phyloP scores from a whole-genome alignment of 495 filamentous ascomycete species.

The Penicillium waksmanii region DNA sequence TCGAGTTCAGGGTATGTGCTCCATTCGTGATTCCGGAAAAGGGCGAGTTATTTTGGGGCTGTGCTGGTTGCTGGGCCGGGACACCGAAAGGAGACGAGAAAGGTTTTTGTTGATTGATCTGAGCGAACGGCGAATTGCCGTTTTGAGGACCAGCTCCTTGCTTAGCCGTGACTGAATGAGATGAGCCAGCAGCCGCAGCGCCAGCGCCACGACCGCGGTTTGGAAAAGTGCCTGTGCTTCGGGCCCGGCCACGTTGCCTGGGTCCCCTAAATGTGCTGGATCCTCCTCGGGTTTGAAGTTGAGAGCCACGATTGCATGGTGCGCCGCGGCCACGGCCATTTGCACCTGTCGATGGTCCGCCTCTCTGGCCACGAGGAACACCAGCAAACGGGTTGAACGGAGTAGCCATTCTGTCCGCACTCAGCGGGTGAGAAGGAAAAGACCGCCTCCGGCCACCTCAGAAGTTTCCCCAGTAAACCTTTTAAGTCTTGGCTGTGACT shows the following conservation, averaged over 20 bases:
- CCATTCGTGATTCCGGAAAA: conserved; percentile 27
- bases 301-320: conserved; percentile 19
- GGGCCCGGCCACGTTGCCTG: conserved; percentile 32
- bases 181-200: conserved; percentile 16
- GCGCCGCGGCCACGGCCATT: conserved; percentile 37
- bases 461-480: neutral
- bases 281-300: conserved; percentile 28
- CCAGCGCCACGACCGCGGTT: conserved; percentile 25
- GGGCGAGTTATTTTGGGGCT: conserved; percentile 16
- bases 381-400: conserved; percentile 40
- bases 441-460: conserved; percentile 15
- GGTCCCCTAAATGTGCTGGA: conserved; percentile 20
- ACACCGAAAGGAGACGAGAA: conserved; percentile 23
- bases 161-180: conserved; percentile 5
- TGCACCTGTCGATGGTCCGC: conserved; percentile 20
- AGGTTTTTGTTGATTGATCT: conserved; percentile 30
- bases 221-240: conserved; percentile 23
- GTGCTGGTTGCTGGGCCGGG: conserved; percentile 12
- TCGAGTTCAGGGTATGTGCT: conserved; percentile 15
- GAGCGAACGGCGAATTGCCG: conserved; percentile 37
- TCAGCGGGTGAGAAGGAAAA: conserved; percentile 27
- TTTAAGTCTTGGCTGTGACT: conserved; percentile 1
- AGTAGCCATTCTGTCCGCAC: conserved; percentile 44
- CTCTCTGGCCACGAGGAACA: conserved; percentile 31
- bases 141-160: conserved; percentile 7